A percentile compares a stretch with the other conserved stretches of the same genome.
Evolutionary conservation across 768 basidiomycete genomes (phyloP).

Genomic region (Pisolithus marmoratus): DNA sequence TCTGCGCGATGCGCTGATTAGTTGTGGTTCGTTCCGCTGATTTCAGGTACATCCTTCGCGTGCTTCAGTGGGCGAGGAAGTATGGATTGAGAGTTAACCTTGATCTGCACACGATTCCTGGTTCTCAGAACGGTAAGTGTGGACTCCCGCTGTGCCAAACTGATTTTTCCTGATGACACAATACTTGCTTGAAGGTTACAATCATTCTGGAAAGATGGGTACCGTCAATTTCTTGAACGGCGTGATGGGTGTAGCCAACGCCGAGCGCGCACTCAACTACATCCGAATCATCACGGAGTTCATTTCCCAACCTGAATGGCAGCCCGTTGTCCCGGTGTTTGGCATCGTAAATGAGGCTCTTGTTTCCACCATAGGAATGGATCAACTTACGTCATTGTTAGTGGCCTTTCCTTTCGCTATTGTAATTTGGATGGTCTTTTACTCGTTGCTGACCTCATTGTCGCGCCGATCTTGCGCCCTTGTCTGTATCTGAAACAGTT

Average conservation of each 20-base stretch:
- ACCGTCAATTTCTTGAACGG: conserved; percentile 58
- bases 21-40: not conserved
- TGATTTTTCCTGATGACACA: conserved; percentile 2
- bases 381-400: conserved; percentile 56
- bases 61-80: conserved; percentile 80
- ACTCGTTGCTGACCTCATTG: not conserved
- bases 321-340: conserved; percentile 53
- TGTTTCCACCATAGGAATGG: conserved; percentile 45
- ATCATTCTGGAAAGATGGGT: conserved; percentile 59
- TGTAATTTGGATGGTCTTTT: not conserved
- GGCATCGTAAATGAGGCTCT: conserved; percentile 64
- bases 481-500: conserved; percentile 31
- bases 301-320: conserved; percentile 71
- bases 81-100: conserved; percentile 83
- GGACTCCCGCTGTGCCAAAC: not conserved
- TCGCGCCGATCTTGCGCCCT: not conserved
- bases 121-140: conserved; percentile 63
- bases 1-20: not conserved
- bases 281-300: conserved; percentile 75
- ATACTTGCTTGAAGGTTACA: conserved; percentile 34
- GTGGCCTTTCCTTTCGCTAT: conserved; percentile 14
- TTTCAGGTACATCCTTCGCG: conserved; percentile 63
- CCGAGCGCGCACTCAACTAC: conserved; percentile 69
- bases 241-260: conserved; percentile 85
- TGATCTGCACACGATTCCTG: conserved; percentile 76